phyloP scores from a whole-genome alignment of 441 rosid genomes.

The Hypseocharis bilobata region DNA sequence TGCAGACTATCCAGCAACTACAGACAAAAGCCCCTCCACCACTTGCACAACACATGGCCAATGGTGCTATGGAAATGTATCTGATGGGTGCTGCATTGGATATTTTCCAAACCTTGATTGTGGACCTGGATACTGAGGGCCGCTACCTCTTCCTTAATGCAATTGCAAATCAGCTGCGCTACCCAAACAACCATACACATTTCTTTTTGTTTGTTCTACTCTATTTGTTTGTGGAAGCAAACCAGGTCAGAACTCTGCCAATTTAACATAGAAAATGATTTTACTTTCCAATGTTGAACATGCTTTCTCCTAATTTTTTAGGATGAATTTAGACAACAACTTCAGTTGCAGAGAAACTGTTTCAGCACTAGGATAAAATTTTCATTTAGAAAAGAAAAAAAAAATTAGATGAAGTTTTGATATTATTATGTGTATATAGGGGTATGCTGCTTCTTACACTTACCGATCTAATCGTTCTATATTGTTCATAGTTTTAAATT shows the following conservation, averaged over 20 bases:
- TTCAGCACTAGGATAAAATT: too few species aligned
- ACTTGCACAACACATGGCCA: slow-evolving; percentile 13
- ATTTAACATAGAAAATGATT: too few species aligned
- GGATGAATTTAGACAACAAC: too few species aligned
- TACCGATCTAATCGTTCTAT: too few species aligned
- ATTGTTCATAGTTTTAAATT: too few species aligned
- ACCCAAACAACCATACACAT: slow-evolving; percentile 32
- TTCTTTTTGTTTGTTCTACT: slow-evolving; percentile 27
- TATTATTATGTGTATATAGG: too few species aligned
- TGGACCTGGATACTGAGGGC: slow-evolving; percentile 28
- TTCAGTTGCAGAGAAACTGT: too few species aligned
- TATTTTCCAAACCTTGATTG: slow-evolving; percentile 24
- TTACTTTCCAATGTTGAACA: too few species aligned
- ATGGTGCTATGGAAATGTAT: slow-evolving; percentile 10
- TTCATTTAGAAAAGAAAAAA: too few species aligned
- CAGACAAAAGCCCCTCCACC: slow-evolving; percentile 20
- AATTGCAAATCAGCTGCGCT: slow-evolving; percentile 31
- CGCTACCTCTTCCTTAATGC: slow-evolving; percentile 32
- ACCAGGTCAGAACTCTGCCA: slow-evolving; percentile 18
- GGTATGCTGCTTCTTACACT: too few species aligned
- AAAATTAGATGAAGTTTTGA: too few species aligned
- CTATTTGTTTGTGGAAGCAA: slow-evolving; percentile 28
- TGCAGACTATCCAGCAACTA: slow-evolving; percentile 27
- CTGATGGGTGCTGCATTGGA: slow-evolving; percentile 19
- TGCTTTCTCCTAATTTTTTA: too few species aligned